Conservation (phyloP, 2,329 filamentous ascomycete genomes). For the Cryphonectria nitschkei region DNA sequence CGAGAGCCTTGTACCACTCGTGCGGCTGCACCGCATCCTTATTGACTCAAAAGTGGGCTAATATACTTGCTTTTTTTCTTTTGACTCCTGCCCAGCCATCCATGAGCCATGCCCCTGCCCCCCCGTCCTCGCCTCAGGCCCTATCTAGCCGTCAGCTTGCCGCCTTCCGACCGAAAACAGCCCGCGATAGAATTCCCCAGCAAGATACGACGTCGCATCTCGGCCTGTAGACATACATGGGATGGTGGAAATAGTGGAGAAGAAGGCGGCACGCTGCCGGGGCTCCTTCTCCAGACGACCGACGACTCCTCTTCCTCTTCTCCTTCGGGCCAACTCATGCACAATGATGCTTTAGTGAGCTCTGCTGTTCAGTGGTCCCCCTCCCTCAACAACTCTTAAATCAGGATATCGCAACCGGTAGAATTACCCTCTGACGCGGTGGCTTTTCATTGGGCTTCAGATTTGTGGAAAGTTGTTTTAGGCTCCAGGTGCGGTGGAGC, state of each 20-base stretch:
- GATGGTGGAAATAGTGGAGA: neutral
- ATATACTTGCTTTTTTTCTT: neutral
- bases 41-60: neutral
- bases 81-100: neutral
- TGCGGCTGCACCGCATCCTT: neutral
- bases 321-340: neutral
- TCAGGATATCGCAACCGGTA: neutral
- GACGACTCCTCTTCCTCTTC: neutral
- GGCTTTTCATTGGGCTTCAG: neutral
- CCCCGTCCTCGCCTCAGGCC: neutral
- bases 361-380: neutral
- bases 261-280: neutral
- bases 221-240: neutral
- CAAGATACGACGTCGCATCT: conserved; percentile 6
- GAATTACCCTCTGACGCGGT: neutral
- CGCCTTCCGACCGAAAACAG: neutral
- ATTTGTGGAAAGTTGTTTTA: neutral
- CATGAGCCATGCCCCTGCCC: neutral
- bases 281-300: neutral
- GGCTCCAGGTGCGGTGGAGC: neutral
- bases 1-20: neutral
- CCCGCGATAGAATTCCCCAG: neutral
- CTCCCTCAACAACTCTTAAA: neutral
- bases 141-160: neutral
- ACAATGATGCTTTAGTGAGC: neutral